Evolutionary conservation across 495 filamentous ascomycete genomes (phyloP).

Genomic region (Podospora pseudoanserina): DNA sequence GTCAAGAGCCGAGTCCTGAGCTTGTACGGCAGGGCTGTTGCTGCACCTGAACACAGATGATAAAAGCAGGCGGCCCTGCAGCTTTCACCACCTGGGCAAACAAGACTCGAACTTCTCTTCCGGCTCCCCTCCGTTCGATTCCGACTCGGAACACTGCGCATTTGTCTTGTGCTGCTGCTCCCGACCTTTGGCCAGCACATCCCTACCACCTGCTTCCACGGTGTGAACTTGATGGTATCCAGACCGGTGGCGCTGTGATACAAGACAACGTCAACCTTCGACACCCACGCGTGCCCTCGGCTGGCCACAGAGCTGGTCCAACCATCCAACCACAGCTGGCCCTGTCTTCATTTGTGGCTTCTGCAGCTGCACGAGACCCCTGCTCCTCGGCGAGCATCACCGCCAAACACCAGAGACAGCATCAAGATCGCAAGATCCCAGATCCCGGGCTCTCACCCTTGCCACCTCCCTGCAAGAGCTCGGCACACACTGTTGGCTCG

Average conservation of each 20-base stretch:
- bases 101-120: not conserved
- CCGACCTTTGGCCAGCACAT: conserved; percentile 3
- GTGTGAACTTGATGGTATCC: conserved; percentile 3
- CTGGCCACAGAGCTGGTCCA: conserved; percentile 9
- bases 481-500: conserved; percentile 8
- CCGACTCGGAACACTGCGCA: not conserved
- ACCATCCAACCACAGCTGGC: conserved; percentile 6
- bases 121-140: conserved; percentile 3
- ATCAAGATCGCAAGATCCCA: not conserved
- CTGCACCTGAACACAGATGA: conserved; percentile 13
- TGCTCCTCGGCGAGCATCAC: conserved; percentile 8
- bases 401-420: not conserved
- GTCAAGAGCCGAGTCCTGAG: conserved; percentile 24
- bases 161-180: not conserved
- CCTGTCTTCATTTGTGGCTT: conserved; percentile 16
- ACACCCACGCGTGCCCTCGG: conserved; percentile 17
- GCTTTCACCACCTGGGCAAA: not conserved
- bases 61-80: conserved; percentile 14
- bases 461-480: conserved; percentile 12
- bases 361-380: conserved; percentile 23
- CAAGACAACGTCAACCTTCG: conserved; percentile 11
- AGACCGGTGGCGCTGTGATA: not conserved
- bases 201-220: conserved; percentile 7
- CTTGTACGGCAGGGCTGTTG: conserved; percentile 19
- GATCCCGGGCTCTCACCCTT: not conserved